Evolutionary conservation across 148 eudicot species (phyloP).

Genomic region (Vaccinium vitisidaea): DNA sequence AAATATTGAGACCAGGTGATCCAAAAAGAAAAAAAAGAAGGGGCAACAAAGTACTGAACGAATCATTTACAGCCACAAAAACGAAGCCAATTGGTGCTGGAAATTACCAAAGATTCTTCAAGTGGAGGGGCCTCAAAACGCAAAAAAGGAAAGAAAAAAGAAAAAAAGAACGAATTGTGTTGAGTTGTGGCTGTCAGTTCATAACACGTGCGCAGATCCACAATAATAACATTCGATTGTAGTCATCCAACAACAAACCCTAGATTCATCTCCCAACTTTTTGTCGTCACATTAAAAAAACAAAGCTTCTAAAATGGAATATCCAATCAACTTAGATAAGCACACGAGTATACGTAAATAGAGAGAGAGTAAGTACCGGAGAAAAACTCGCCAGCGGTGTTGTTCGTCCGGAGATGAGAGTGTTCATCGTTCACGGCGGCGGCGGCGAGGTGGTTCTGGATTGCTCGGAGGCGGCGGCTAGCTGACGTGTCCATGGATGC

Average conservation of each 20-base stretch:
- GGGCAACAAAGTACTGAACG: no score
- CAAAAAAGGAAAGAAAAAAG: background rate
- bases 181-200: no score
- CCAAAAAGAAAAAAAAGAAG: background rate
- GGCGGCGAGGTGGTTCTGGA: conserved; percentile 43
- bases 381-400: conserved; percentile 63
- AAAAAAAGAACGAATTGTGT: no score
- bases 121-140: background rate
- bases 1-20: no score
- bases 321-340: background rate
- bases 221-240: background rate
- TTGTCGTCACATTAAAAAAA: background rate
- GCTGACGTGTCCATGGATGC: conserved; percentile 49
- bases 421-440: conserved; percentile 12
- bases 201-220: background rate
- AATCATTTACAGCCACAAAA: background rate
- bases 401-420: conserved; percentile 26
- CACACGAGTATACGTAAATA: background rate
- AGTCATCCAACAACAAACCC: background rate
- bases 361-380: conserved; percentile 31
- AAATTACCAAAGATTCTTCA: background rate
- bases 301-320: background rate
- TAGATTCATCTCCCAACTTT: background rate
- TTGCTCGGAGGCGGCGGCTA: conserved; percentile 52
- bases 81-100: background rate